Conservation (phyloP, 768 basidiomycete genomes). For the Termitomyces sp. region DNA sequence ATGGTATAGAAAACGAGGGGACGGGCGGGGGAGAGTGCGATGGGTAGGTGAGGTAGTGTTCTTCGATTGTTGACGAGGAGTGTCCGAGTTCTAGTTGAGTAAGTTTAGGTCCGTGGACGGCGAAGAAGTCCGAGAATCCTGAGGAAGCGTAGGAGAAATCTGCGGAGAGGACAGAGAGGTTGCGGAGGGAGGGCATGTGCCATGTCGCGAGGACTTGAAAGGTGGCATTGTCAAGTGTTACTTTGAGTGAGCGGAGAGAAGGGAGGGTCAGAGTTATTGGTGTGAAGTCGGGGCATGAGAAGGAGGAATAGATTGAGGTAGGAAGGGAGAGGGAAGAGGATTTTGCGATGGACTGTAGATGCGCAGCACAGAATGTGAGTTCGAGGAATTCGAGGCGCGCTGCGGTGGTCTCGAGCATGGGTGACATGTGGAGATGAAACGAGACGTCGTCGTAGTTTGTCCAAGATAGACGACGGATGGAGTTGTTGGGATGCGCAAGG, state of each 20-base stretch:
- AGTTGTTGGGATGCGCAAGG: conserved; percentile 51
- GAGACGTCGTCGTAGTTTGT: conserved; percentile 70
- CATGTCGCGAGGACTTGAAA: conserved; percentile 65
- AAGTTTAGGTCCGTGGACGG: conserved; percentile 59
- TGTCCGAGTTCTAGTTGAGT: conserved; percentile 72
- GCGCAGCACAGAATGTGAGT: conserved; percentile 54
- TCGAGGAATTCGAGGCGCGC: conserved; percentile 65
- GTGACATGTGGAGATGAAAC: conserved; percentile 51
- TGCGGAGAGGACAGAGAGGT: conserved; percentile 65
- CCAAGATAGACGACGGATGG: conserved; percentile 60
- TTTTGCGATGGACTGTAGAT: conserved; percentile 30
- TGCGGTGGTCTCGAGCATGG: conserved; percentile 49
- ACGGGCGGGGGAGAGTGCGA: conserved; percentile 32
- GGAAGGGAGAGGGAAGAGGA: conserved; percentile 13
- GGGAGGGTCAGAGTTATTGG: conserved; percentile 48
- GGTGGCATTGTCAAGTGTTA: conserved; percentile 68
- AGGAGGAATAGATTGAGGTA: background rate
- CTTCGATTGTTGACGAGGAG: conserved; percentile 61
- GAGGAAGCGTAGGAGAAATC: conserved; percentile 68
- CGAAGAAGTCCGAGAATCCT: conserved; percentile 66
- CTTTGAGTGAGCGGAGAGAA: conserved; percentile 62
- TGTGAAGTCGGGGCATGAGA: conserved; percentile 12
- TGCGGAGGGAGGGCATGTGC: conserved; percentile 60
- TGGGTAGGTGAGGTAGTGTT: conserved; percentile 58
- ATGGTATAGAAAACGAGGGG: conserved; percentile 36